Evolutionary conservation across 2,329 filamentous ascomycete species (phyloP).

Genomic region (Aspergillus sergii): DNA sequence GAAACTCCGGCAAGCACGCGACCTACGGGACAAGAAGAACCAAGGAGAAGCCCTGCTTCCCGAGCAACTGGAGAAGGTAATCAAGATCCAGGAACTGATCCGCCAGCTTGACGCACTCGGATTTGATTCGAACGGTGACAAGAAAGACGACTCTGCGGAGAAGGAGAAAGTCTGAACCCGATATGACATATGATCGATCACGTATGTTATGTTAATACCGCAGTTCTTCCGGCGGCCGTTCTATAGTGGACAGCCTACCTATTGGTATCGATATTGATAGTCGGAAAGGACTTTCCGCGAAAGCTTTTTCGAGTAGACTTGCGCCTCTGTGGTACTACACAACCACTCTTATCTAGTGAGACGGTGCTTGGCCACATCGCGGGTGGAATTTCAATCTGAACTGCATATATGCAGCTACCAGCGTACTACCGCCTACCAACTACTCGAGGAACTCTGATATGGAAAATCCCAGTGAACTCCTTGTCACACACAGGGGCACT

Average conservation of each 20-base stretch:
- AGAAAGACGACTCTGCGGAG: constrained; percentile 39
- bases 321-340: not conserved
- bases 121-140: constrained; percentile 77
- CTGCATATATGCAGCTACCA: not conserved
- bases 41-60: constrained; percentile 80
- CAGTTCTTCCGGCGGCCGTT: not conserved
- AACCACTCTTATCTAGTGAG: not conserved
- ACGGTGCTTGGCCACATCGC: not conserved
- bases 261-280: not conserved
- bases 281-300: not conserved
- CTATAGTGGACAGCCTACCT: not conserved
- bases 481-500: not conserved
- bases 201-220: not conserved
- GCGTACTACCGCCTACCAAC: not conserved
- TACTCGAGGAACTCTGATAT: not conserved
- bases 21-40: constrained; percentile 88
- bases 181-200: not conserved
- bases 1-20: constrained; percentile 90
- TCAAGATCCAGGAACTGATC: constrained; percentile 93
- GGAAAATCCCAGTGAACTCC: not conserved
- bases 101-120: constrained; percentile 83
- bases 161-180: constrained; percentile 13
- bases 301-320: not conserved
- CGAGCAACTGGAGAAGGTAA: constrained; percentile 96
- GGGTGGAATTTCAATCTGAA: not conserved